phyloP scores from a whole-genome alignment of 257 asterid genomes.

The Solanum habrochaites region DNA sequence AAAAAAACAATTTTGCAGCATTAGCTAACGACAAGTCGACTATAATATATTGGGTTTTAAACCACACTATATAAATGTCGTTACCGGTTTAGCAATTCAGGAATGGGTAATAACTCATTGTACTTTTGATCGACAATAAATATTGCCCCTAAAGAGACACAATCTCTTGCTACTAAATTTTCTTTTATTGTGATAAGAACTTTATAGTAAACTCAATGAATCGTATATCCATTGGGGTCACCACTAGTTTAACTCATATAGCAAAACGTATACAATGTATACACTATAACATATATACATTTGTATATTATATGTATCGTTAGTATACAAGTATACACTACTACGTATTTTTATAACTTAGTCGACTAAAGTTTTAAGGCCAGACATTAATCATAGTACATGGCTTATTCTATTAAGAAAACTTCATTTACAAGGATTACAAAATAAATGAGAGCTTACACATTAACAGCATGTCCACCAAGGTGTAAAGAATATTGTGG shows the following conservation, averaged over 20 bases:
- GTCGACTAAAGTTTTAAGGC: neutral
- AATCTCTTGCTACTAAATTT: neutral
- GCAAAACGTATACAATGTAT: neutral
- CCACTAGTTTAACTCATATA: neutral
- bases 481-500: conserved; percentile 92
- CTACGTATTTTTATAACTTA: neutral
- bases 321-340: neutral
- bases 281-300: neutral
- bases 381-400: no score
- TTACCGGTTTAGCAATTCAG: neutral
- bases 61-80: neutral
- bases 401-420: neutral
- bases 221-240: no score
- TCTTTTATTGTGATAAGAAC: neutral
- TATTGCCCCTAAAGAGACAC: no score
- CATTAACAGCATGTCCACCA: conserved; percentile 98
- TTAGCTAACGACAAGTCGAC: no score
- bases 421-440: neutral
- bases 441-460: conserved; percentile 32
- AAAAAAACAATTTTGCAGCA: neutral
- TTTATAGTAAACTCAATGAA: neutral
- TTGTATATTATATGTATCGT: neutral
- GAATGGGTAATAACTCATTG: neutral
- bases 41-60: no score
- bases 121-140: neutral